A percentile compares a stretch with the other conserved stretches of the same genome.
These are phyloP conservation scores for Pholiota microspora DNA, from an alignment of 768 basidiomycete genomes.

Conservation along the genomic window DNA sequence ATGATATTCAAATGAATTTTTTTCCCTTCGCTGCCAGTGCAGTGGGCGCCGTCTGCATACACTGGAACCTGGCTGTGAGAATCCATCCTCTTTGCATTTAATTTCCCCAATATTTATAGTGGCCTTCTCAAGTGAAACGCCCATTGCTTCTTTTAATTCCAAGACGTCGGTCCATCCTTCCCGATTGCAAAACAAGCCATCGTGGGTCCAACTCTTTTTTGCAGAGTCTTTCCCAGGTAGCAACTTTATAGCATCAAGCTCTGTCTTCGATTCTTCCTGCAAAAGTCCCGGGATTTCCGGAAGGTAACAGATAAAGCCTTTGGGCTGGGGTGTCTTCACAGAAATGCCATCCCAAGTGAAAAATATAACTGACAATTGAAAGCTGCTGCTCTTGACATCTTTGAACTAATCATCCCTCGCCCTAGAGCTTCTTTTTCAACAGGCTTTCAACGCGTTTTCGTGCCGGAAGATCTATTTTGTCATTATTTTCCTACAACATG, in stretches of 20 bases:
- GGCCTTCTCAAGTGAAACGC: background rate
- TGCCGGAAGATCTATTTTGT: background rate
- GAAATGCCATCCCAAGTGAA: constrained; percentile 5
- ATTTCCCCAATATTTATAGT: background rate
- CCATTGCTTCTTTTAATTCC: background rate
- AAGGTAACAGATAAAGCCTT: constrained; percentile 5
- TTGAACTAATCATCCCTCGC: background rate
- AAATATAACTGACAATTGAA: background rate
- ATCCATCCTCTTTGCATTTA: background rate
- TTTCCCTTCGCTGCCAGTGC: background rate
- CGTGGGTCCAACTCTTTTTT: background rate
- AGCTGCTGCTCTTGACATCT: background rate
- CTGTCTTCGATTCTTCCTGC: background rate
- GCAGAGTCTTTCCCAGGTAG: constrained; percentile 5
- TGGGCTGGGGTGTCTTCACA: constrained; percentile 3
- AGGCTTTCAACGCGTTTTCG: background rate
- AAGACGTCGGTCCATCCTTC: background rate
- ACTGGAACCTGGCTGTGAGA: background rate
- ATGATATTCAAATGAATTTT: background rate
- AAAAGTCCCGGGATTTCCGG: constrained; percentile 6
- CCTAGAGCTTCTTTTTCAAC: background rate
- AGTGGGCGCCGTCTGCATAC: too few species aligned
- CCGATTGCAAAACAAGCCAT: background rate
- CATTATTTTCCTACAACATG: background rate
- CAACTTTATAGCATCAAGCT: background rate